Conservation (phyloP, 1,139 yeast genomes). For the Suhomyces atakaporum region DNA sequence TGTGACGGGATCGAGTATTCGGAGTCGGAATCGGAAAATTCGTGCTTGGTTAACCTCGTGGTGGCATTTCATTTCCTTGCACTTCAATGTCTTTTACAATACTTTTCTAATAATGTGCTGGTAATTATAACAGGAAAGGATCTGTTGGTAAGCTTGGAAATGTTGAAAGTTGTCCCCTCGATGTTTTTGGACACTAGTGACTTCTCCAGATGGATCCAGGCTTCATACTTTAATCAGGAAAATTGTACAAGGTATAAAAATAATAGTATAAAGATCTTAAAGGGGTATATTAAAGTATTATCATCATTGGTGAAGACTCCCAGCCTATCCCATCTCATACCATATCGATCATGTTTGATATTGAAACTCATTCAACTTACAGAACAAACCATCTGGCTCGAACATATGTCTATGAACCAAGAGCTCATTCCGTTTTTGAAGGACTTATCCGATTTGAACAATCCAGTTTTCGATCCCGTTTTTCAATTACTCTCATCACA, state of each 20-base stretch:
- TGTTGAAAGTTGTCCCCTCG: conserved; percentile 18
- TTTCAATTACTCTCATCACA: background rate
- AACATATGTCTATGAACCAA: background rate
- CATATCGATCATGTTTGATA: conserved; percentile 10
- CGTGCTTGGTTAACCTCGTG: conserved; percentile 21
- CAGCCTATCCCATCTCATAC: conserved; percentile 4
- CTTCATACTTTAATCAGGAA: conserved; percentile 14
- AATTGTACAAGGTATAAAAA: conserved; percentile 16
- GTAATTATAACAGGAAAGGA: conserved; percentile 15
- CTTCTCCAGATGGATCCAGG: conserved; percentile 28
- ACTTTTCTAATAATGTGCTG: conserved; percentile 23
- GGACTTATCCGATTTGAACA: conserved; percentile 5
- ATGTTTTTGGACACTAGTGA: conserved; percentile 25
- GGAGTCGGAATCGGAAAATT: conserved; percentile 6
- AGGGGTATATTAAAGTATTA: conserved; percentile 27
- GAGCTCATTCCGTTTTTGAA: conserved; percentile 7
- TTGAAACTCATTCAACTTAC: conserved; percentile 13
- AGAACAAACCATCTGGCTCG: conserved; percentile 1
- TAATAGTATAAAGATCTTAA: conserved; percentile 26
- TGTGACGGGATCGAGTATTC: background rate
- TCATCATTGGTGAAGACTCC: conserved; percentile 9
- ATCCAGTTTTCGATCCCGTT: background rate
- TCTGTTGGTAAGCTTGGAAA: conserved; percentile 11
- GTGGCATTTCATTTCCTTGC: conserved; percentile 36
- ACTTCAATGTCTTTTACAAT: conserved; percentile 34